Conservation (phyloP, 2,329 filamentous ascomycete genomes). For the Aureobasidium musti region DNA sequence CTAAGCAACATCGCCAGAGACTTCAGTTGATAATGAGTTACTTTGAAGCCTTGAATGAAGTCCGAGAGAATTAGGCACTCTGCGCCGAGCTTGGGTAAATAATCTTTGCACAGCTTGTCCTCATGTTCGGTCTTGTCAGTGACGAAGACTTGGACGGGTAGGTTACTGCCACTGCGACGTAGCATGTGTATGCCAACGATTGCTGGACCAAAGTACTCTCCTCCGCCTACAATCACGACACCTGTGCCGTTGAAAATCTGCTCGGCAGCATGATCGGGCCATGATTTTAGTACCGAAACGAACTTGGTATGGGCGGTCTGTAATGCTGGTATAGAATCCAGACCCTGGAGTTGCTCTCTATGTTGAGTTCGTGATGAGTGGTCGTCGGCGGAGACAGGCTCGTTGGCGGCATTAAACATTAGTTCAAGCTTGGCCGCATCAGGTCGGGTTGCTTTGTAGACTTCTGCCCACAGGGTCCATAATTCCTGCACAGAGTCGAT, state of each 20-base stretch:
- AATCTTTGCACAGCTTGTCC: conserved; percentile 46
- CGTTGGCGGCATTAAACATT: conserved; percentile 11
- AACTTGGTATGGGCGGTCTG: conserved; percentile 30
- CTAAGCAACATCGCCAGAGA: conserved; percentile 53
- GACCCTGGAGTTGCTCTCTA: neutral
- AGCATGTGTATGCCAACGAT: conserved; percentile 51
- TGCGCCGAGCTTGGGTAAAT: conserved; percentile 48
- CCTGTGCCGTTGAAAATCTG: conserved; percentile 35
- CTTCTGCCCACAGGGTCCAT: conserved; percentile 6
- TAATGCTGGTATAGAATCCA: conserved; percentile 28
- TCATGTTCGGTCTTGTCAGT: conserved; percentile 47
- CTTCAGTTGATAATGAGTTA: conserved; percentile 51
- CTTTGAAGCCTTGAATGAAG: conserved; percentile 38
- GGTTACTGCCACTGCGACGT: conserved; percentile 45
- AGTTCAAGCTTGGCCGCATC: conserved; percentile 7
- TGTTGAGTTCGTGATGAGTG: neutral
- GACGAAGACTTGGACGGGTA: conserved; percentile 52
- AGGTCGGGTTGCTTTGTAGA: conserved; percentile 5
- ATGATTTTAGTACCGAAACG: conserved; percentile 12
- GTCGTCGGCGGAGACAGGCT: conserved; percentile 2
- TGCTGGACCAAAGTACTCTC: conserved; percentile 48
- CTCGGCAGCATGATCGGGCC: conserved; percentile 12
- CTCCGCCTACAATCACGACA: conserved; percentile 47
- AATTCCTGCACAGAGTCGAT: conserved; percentile 9
- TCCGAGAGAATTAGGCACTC: conserved; percentile 48